These are phyloP conservation scores for Metschnikowia dekortorum DNA, from an alignment of 805 yeast species.

Conservation along the genomic window DNA sequence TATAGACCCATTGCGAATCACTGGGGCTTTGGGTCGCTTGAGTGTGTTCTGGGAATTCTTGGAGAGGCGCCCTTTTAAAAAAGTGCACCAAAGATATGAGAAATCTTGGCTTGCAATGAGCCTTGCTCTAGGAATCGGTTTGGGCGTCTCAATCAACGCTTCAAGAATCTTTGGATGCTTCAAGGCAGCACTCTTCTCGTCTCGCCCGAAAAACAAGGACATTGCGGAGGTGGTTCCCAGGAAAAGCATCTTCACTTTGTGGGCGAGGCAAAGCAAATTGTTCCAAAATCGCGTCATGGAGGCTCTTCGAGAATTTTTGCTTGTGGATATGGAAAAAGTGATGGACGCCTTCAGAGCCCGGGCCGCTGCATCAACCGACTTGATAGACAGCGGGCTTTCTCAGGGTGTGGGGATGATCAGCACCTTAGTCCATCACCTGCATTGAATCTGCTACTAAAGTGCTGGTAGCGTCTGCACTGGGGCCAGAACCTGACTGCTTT, in stretches of 20 bases:
- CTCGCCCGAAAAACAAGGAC: neutral
- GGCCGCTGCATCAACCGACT: neutral
- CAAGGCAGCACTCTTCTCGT: neutral
- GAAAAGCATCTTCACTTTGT: neutral
- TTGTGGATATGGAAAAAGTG: neutral
- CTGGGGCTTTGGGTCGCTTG: constrained; percentile 22
- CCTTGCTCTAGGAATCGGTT: constrained; percentile 35
- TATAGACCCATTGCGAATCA: constrained; percentile 29
- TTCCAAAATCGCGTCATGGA: neutral
- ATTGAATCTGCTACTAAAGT: no score
- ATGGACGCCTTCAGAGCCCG: neutral
- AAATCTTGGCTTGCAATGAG: constrained; percentile 23
- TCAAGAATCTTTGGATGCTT: neutral
- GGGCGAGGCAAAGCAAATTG: neutral
- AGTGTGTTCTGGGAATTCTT: constrained; percentile 6
- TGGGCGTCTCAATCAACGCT: constrained; percentile 25
- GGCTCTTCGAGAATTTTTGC: neutral
- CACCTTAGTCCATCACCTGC: neutral
- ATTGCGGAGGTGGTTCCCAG: neutral
- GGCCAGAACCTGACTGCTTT: no score
- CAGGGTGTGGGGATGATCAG: neutral
- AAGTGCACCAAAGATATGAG: neutral
- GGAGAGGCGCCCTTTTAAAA: constrained; percentile 1
- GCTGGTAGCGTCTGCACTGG: no score
- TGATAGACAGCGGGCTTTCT: constrained; percentile 1